Percentiles rank a stretch among this genome's conserved stretches.
Conservation (phyloP, 225 moss, liverwort and hornwort genomes). For the Asterella californica region DNA sequence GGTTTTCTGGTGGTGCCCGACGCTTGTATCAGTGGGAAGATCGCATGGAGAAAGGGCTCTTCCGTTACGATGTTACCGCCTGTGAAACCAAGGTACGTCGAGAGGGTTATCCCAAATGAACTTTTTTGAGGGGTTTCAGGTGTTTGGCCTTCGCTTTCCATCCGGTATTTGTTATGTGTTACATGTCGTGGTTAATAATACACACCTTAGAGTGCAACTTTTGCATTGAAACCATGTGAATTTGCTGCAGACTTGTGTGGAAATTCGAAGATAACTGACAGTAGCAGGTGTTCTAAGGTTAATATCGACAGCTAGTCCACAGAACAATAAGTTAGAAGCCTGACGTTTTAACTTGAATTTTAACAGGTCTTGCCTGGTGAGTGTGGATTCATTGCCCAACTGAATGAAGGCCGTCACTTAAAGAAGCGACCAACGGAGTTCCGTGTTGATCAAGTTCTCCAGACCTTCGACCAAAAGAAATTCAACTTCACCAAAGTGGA, state of each 20-base stretch:
- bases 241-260: not conserved
- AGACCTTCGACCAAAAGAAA: conserved; percentile 68
- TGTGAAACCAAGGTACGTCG: conserved; percentile 72
- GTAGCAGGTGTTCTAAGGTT: not conserved
- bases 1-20: not conserved
- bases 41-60: conserved; percentile 60
- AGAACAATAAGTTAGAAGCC: no score
- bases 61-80: conserved; percentile 84
- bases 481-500: conserved; percentile 89
- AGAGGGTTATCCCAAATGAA: not conserved
- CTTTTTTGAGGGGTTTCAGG: not conserved
- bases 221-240: not conserved
- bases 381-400: conserved; percentile 77
- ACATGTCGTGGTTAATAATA: no score
- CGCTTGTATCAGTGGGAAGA: conserved; percentile 67
- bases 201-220: no score
- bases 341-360: not conserved
- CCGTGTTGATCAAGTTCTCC: conserved; percentile 78
- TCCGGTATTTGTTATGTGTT: no score
- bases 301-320: not conserved
- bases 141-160: no score
- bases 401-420: conserved; percentile 80
- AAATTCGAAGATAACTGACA: not conserved
- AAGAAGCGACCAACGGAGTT: conserved; percentile 93
- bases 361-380: conserved; percentile 66